These are phyloP conservation scores for Penicillium nucicola DNA, from an alignment of 495 filamentous ascomycete genomes.

Conservation along the genomic window DNA sequence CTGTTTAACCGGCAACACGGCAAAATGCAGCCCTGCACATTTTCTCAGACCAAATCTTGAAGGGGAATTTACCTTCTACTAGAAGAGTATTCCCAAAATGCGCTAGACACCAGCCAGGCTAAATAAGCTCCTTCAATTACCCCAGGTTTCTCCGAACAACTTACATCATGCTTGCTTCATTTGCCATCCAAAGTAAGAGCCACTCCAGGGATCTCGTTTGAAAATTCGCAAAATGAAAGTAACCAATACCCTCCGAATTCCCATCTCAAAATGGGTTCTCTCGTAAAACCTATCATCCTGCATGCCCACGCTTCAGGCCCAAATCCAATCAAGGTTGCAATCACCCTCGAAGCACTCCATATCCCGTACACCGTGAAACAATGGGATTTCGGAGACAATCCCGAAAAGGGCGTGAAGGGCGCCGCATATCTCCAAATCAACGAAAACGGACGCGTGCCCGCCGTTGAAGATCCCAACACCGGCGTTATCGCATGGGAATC, in stretches of 20 bases:
- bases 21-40: not conserved
- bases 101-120: not conserved
- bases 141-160: not conserved
- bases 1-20: not conserved
- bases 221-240: not conserved
- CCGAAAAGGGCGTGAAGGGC: constrained; percentile 55
- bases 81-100: not conserved
- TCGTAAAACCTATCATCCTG: constrained; percentile 27
- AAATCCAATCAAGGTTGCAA: constrained; percentile 64
- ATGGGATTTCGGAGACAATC: constrained; percentile 57
- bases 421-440: constrained; percentile 75
- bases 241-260: not conserved
- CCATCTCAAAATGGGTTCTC: constrained; percentile 10
- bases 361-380: constrained; percentile 58
- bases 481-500: constrained; percentile 39
- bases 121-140: not conserved
- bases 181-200: not conserved
- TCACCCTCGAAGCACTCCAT: constrained; percentile 75
- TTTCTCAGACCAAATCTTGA: not conserved
- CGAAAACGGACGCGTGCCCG: constrained; percentile 85
- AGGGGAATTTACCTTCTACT: no score
- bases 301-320: constrained; percentile 41
- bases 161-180: constrained; percentile 23
- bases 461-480: constrained; percentile 51
- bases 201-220: not conserved